Base-by-base conservation (phyloP, 805 yeast genomes). In the Sungouiozyma ichnusensis region DNA sequence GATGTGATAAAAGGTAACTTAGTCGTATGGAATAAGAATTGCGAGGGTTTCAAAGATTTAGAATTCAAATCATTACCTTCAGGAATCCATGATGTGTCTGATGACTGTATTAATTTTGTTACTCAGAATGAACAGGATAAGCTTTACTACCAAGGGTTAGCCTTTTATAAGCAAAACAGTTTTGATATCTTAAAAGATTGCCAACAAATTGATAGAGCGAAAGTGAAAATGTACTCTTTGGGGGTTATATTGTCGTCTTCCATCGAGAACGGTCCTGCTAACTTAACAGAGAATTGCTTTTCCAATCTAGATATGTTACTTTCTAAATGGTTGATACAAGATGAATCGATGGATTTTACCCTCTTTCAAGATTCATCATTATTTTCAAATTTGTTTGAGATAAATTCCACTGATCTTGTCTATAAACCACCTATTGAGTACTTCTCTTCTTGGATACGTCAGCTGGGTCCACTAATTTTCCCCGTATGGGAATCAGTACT, bases 61-160 rank as follows among this genome's bases (percentile, higher is more conserved):
- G 87, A 81, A 57, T 80, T 71, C 60, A 74, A 76, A 48, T 66
- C 79, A n/a, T 60, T 81, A 36, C 87, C 87, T 0, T 77, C 85
- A 0, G 86, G 88, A 1, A 63, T 79, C 2, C 87, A 81, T 52
- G 67, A 73, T 13, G 43, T 47, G 3, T 65, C 66, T 2, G 56
- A 58, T 13, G 87, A 81, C 52, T 71, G 74, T 2, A 66, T 80
- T 1, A 72, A 74, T 40, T 79, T 80, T 58, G 70, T 68, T 2
- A 57, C 65, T 5, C 46, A 49, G n/a, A 43, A 46, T 9, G 44
- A 52, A 8, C 47, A 42, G 3, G 48, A 42, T 4, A 48, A 52
- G 2, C 45, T 49, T 1, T 42, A 43, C 11, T 47, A 48, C n/a
- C 67, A 70, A 40, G 82, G 84, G 2, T 56, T 77, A 0, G 66